A percentile compares a stretch with the other conserved stretches of the same genome.
Conservation (phyloP, 1,284 basidiomycete species). For the Microbotryum silenes-acaulis region DNA sequence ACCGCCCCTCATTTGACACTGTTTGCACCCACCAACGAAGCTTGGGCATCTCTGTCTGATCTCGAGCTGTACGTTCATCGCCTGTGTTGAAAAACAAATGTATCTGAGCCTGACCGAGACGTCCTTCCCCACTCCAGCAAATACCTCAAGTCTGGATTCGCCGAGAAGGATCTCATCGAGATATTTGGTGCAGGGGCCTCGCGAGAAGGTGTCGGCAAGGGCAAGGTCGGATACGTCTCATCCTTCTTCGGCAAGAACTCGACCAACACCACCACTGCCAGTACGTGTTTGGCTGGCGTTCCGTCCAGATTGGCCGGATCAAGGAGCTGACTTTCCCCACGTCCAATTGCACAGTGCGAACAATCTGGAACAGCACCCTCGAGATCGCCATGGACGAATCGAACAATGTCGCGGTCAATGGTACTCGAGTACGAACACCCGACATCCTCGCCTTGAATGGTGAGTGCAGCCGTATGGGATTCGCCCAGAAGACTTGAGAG, state of each 20-base stretch:
- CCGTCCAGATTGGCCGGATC: not conserved
- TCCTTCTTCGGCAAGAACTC: slow-evolving; percentile 43
- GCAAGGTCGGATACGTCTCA: slow-evolving; percentile 32
- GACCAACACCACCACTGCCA: not conserved
- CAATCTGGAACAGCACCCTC: slow-evolving; percentile 60
- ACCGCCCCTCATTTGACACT: slow-evolving; percentile 62
- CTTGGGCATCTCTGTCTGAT: slow-evolving; percentile 58
- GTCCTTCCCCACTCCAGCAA: slow-evolving; percentile 50
- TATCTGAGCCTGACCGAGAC: not conserved
- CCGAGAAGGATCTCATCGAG: slow-evolving; percentile 63
- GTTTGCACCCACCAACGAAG: slow-evolving; percentile 78
- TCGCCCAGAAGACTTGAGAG: too few relatives aligned
- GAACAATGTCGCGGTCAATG: slow-evolving; percentile 53
- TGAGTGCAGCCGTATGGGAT: slow-evolving; percentile 1
- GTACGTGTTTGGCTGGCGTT: not conserved
- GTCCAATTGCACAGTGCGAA: slow-evolving; percentile 50
- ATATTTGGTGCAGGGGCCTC: slow-evolving; percentile 65
- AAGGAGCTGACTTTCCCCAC: not conserved
- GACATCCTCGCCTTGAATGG: slow-evolving; percentile 89
- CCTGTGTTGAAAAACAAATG: not conserved
- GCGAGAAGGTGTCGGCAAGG: slow-evolving; percentile 6
- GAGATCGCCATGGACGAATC: slow-evolving; percentile 50
- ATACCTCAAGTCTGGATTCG: slow-evolving; percentile 79
- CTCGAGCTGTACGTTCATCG: slow-evolving; percentile 18
- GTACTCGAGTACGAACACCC: slow-evolving; percentile 54